phyloP scores from a whole-genome alignment of 2,329 filamentous ascomycete species.

The Neoarthrinium moseri region DNA sequence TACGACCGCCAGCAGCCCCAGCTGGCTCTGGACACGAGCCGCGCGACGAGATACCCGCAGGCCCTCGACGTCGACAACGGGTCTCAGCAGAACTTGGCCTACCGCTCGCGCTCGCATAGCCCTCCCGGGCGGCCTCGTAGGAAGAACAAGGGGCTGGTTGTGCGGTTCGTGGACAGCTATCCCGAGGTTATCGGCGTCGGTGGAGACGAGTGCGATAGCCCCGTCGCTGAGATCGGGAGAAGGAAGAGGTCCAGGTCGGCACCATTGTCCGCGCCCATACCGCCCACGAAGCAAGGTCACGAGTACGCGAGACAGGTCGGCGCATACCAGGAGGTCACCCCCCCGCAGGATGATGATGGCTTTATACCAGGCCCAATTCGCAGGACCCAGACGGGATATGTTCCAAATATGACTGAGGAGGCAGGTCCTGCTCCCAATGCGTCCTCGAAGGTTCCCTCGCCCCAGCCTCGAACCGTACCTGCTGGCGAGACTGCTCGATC shows the following conservation, averaged over 20 bases:
- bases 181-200: conserved; percentile 89
- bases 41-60: conserved; percentile 55
- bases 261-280: conserved; percentile 30
- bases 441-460: conserved; percentile 21
- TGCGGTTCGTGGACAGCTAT: conserved; percentile 69
- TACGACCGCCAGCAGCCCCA: conserved; percentile 32
- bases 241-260: conserved; percentile 44
- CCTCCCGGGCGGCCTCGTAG: conserved; percentile 48
- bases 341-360: conserved; percentile 33
- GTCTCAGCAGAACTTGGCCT: conserved; percentile 42
- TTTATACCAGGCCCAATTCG: conserved; percentile 55
- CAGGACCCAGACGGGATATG: conserved; percentile 57
- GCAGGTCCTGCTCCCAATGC: conserved; percentile 15
- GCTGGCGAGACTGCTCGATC: conserved; percentile 27
- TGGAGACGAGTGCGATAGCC: conserved; percentile 78
- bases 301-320: conserved; percentile 23
- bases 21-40: conserved; percentile 53
- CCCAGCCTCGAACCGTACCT: conserved; percentile 27
- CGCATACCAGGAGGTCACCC: conserved; percentile 21
- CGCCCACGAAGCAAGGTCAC: conserved; percentile 26
- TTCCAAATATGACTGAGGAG: conserved; percentile 13
- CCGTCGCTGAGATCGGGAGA: conserved; percentile 68
- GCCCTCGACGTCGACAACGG: conserved; percentile 45
- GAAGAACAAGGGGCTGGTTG: conserved; percentile 62
- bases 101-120: conserved; percentile 41